These are phyloP conservation scores for Colletotrichum salicis DNA, from an alignment of 2,329 filamentous ascomycete genomes.

Conservation along the genomic window DNA sequence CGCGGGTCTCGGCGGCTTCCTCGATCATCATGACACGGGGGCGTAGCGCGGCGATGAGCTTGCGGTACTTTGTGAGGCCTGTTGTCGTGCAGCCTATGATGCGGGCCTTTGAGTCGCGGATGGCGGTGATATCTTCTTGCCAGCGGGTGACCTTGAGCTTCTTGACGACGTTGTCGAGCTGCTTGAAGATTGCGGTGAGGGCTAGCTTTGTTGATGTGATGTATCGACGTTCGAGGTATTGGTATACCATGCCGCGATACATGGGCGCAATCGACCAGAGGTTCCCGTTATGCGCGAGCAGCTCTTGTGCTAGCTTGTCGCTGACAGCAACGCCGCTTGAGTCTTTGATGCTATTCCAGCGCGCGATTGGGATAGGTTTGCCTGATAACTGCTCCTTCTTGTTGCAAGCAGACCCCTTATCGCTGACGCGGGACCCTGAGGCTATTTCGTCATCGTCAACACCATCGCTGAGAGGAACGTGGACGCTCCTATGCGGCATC, in stretches of 20 bases:
- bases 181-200: conserved; percentile 60
- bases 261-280: conserved; percentile 68
- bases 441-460: not conserved
- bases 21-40: conserved; percentile 80
- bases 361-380: conserved; percentile 47
- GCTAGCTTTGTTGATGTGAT: conserved; percentile 57
- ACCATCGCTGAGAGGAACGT: not conserved
- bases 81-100: conserved; percentile 80
- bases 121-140: conserved; percentile 63
- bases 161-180: conserved; percentile 61
- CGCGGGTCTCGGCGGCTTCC: conserved; percentile 81
- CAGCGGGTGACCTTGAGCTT: conserved; percentile 67
- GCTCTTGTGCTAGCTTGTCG: conserved; percentile 10
- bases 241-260: conserved; percentile 74
- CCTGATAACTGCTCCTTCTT: conserved; percentile 65
- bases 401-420: not conserved
- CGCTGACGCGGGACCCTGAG: not conserved
- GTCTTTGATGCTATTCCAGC: not conserved
- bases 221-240: conserved; percentile 66
- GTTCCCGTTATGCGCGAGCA: conserved; percentile 51
- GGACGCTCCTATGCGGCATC: conserved; percentile 4
- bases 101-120: conserved; percentile 51
- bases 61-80: conserved; percentile 82
- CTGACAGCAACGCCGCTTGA: not conserved
- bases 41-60: conserved; percentile 71